Evolutionary conservation across 257 asterid species (phyloP), one percentile per base, ranked within the genome.

Genomic region (Eucommia ulmoides): DNA sequence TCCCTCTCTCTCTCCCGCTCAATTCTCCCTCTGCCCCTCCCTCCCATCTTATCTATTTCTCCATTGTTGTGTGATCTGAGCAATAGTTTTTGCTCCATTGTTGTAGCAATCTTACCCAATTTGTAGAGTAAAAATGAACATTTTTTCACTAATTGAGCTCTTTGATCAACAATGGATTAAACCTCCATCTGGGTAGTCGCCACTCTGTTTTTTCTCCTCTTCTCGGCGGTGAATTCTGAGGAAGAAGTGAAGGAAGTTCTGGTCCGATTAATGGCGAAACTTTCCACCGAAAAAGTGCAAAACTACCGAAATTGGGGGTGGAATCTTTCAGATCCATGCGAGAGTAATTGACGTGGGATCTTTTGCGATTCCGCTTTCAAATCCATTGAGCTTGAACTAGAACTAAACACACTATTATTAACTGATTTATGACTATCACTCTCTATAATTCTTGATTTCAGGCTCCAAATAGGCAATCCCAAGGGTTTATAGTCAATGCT

Each of bases 301-400:
- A 62, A 59, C 21, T 61, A 62, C 14, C 57, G 19, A 7, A 76
- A 58, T 47, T 74, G 66, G 63, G 93, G 95, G 2, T 85, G 95
- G 93, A 73, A 82, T 51, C 1, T 20, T 41, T 79, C 93, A n/a
- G 93, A 81, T 23, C 93, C 95, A 0, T 85, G 95, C 24, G 47
- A 2, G 1, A 65, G 48, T 17, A 25, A 20, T 2, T 85, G 95
- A 93, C 56, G 52, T 44, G 95, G 95, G 4, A 71, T 85, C 12
- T 42, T 26, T 1, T 85, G 95, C 45, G 52, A 62, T 51, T 19
- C 8, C 18, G 45, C 58, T 33, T 21, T 65, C 0, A 51, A 55
- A 10, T 70, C 69, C 1, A 68, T 82, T 16, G 74, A 62, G 73
- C n/a, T n/a, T n/a, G n/a, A n/a, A n/a, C n/a, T n/a, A n/a, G n/a